These are phyloP conservation scores for Notholithocarpus densiflorus DNA, from an alignment of 306 rosid genomes.

Conservation along the genomic window DNA sequence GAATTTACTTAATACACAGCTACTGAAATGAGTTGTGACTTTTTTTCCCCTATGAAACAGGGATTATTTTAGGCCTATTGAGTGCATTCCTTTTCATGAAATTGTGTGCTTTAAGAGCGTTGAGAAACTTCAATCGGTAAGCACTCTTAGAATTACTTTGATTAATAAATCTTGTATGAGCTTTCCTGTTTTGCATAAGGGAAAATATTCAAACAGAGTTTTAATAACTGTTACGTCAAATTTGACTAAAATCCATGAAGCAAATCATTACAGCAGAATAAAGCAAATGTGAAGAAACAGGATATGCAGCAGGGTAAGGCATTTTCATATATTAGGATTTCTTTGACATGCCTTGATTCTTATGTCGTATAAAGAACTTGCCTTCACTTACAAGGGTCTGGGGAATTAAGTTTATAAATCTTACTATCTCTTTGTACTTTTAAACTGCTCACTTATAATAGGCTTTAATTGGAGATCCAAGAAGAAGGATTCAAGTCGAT, in stretches of 20 bases:
- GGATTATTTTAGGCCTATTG: slow-evolving; percentile 65
- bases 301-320: not conserved
- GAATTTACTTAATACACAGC: slow-evolving; percentile 4
- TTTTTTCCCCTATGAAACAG: slow-evolving; percentile 46
- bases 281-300: not conserved
- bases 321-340: not conserved
- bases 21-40: slow-evolving; percentile 1
- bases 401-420: not conserved
- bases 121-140: slow-evolving; percentile 81
- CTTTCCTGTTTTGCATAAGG: not conserved
- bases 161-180: slow-evolving; percentile 1
- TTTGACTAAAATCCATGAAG: not conserved
- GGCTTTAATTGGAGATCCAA: slow-evolving; percentile 87
- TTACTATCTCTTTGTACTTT: slow-evolving; percentile 1
- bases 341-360: not conserved
- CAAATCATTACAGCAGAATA: not conserved
- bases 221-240: not conserved
- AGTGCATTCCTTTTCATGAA: slow-evolving; percentile 70
- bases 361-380: not conserved
- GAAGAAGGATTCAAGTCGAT: slow-evolving; percentile 87
- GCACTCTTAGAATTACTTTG: slow-evolving; percentile 28
- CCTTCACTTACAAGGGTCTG: not conserved
- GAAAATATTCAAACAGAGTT: not conserved
- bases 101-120: slow-evolving; percentile 73
- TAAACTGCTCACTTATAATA: slow-evolving; percentile 19